A percentile compares a stretch with the other conserved stretches of the same genome.
Evolutionary conservation across 768 basidiomycete genomes (phyloP).

Genomic region (Hysterangium stoloniferum): DNA sequence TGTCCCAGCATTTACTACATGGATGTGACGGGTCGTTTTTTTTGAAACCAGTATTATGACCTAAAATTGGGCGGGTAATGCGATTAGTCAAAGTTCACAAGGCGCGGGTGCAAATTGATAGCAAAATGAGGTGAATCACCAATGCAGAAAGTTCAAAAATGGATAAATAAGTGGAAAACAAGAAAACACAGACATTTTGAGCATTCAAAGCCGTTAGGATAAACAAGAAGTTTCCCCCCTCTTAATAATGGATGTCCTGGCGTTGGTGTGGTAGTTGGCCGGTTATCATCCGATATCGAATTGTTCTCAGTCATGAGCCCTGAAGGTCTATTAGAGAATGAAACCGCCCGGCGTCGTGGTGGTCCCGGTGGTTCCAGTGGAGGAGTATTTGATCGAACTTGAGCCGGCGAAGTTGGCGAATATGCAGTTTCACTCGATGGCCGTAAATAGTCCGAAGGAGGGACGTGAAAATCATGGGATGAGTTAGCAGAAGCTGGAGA

Average conservation of each 20-base stretch:
- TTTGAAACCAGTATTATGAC: conserved; percentile 71
- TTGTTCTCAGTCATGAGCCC: not conserved
- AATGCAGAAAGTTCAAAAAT: no score
- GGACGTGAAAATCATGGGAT: conserved; percentile 53
- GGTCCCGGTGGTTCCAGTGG: conserved; percentile 22
- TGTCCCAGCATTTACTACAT: conserved; percentile 69
- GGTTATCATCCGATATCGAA: conserved; percentile 38
- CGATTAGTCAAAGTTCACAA: not conserved
- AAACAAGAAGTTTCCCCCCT: conserved; percentile 57
- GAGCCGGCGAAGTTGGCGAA: conserved; percentile 1
- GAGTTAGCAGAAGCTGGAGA: conserved; percentile 39
- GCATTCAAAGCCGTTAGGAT: conserved; percentile 56
- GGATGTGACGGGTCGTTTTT: conserved; percentile 56
- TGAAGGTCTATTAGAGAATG: not conserved
- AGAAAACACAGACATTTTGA: conserved; percentile 47
- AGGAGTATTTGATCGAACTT: conserved; percentile 22
- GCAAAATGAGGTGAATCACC: no score
- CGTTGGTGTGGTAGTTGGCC: conserved; percentile 54
- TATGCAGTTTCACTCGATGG: not conserved
- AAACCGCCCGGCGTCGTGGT: not conserved
- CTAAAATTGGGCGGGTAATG: conserved; percentile 27
- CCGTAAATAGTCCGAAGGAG: not conserved
- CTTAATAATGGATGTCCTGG: conserved; percentile 63
- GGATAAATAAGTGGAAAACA: no score
- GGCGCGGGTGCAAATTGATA: no score